Evolutionary conservation across 768 basidiomycete species (phyloP).

Genomic region (Russula sp.): DNA sequence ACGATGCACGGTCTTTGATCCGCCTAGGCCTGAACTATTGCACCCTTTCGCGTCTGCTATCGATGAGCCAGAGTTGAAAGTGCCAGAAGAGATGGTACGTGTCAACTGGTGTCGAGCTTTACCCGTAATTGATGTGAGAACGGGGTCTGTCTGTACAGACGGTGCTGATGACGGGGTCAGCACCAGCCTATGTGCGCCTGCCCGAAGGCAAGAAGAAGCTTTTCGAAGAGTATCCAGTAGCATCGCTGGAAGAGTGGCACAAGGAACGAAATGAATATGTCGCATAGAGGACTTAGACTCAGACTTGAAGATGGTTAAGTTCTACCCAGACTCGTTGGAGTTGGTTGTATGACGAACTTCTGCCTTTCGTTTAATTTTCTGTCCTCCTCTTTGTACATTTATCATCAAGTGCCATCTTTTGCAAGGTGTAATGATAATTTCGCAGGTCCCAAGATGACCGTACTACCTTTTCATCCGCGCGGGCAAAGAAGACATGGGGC

Average conservation of each 20-base stretch:
- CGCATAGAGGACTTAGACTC: not conserved
- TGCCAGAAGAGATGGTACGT: slow-evolving; percentile 45
- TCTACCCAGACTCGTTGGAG: no score
- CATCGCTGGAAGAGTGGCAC: slow-evolving; percentile 56
- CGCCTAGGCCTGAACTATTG: slow-evolving; percentile 49
- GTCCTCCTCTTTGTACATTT: no score
- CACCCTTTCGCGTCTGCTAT: slow-evolving; percentile 66
- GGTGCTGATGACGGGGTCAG: slow-evolving; percentile 31
- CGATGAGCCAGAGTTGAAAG: slow-evolving; percentile 49
- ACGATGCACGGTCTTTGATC: not conserved
- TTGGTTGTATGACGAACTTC: no score
- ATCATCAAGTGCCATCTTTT: no score
- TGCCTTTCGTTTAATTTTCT: no score
- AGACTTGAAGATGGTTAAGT: no score
- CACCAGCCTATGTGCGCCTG: slow-evolving; percentile 54
- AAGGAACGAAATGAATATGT: slow-evolving; percentile 41
- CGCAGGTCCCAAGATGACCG: no score
- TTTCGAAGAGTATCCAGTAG: slow-evolving; percentile 37
- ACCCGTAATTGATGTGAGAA: not conserved
- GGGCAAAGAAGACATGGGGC: no score
- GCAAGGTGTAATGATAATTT: no score
- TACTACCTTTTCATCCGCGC: no score
- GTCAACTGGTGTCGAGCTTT: not conserved
- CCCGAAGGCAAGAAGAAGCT: slow-evolving; percentile 48
- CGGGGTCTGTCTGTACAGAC: not conserved